These are phyloP conservation scores for Globisporangium iwayamae DNA, from an alignment of 352 stramenopile species.

Conservation along the genomic window DNA sequence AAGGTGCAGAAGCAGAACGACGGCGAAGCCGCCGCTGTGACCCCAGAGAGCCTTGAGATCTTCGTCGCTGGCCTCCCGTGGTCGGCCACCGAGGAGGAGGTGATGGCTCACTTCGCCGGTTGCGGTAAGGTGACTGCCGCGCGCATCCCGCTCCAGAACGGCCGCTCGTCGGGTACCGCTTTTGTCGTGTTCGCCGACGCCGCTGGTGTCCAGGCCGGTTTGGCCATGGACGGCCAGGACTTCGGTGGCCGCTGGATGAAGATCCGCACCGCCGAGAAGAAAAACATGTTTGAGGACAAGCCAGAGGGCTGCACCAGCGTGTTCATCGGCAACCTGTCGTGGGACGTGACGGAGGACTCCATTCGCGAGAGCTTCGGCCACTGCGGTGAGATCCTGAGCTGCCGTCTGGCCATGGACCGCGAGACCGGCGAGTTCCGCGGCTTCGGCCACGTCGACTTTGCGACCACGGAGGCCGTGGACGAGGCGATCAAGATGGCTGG, in stretches of 20 bases:
- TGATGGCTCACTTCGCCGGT: constrained; percentile 91
- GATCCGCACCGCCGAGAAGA: constrained; percentile 87
- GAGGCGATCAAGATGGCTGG: constrained; percentile 90
- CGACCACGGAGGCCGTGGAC: constrained; percentile 91
- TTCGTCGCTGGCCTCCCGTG: constrained; percentile 96
- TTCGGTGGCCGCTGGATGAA: constrained; percentile 95
- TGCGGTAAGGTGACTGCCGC: constrained; percentile 88
- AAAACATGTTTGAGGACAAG: constrained; percentile 89
- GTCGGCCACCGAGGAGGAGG: constrained; percentile 91
- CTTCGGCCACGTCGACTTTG: constrained; percentile 98
- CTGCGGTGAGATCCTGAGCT: constrained; percentile 93
- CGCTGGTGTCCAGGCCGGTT: constrained; percentile 69
- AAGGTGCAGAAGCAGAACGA: constrained; percentile 80
- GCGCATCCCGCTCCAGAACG: constrained; percentile 88
- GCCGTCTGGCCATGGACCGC: constrained; percentile 94
- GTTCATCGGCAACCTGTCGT: constrained; percentile 98
- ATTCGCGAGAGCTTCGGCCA: constrained; percentile 91
- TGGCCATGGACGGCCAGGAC: constrained; percentile 92
- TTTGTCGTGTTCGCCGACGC: constrained; percentile 90
- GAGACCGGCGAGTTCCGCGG: constrained; percentile 98
- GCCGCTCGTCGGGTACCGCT: constrained; percentile 92
- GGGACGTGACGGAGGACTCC: constrained; percentile 94
- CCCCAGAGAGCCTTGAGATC: constrained; percentile 56
- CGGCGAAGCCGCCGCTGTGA: constrained; percentile 51
- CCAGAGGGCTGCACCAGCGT: constrained; percentile 94